phyloP scores from a whole-genome alignment of 306 rosid genomes.

The Luffa acutangula region DNA sequence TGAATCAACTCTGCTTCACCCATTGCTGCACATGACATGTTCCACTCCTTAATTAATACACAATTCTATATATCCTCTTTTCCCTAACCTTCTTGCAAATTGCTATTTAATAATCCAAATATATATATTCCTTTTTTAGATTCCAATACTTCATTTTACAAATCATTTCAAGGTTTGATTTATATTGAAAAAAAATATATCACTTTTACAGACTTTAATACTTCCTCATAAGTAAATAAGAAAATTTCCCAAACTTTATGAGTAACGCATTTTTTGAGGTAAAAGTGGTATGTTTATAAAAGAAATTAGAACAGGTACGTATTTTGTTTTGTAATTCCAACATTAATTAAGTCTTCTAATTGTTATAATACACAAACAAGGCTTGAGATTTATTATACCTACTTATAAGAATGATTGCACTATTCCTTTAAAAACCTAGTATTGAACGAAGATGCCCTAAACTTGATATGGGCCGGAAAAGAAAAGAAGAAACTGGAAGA shows the following conservation, averaged over 20 bases:
- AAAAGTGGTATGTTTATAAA: too few relatives aligned
- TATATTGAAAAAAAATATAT: too few relatives aligned
- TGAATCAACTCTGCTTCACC: not conserved
- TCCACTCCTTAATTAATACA: not conserved
- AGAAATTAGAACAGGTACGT: too few relatives aligned
- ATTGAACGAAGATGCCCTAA: not conserved
- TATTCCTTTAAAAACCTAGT: not conserved
- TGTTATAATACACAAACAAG: too few relatives aligned
- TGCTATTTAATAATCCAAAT: not conserved
- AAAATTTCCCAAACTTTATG: too few relatives aligned
- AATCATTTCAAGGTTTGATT: too few relatives aligned
- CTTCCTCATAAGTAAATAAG: too few relatives aligned
- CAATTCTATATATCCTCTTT: not conserved
- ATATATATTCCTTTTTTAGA: too few relatives aligned
- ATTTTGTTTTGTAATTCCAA: too few relatives aligned
- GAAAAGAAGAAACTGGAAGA: too few relatives aligned
- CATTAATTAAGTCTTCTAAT: not conserved
- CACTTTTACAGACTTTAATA: too few relatives aligned
- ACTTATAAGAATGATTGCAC: not conserved
- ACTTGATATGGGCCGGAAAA: not conserved
- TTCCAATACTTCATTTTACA: not conserved
- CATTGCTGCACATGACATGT: conserved; percentile 13
- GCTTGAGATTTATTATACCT: not conserved
- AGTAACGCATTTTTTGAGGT: too few relatives aligned
- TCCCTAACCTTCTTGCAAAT: not conserved